Conservation (phyloP, 805 yeast species). For the Saccharomycopsis javanensis region DNA sequence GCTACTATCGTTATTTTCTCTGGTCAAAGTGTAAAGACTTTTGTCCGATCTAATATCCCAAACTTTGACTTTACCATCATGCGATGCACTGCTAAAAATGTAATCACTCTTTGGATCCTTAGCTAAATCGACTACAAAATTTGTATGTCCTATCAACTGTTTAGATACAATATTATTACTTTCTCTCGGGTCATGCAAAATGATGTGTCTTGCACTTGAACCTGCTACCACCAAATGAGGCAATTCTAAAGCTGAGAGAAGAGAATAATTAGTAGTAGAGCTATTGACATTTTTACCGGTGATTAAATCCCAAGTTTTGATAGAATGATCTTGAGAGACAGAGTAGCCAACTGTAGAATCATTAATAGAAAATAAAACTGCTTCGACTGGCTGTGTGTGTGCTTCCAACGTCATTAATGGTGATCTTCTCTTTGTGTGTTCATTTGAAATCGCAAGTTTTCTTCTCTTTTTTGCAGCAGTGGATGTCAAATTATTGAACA, state of each 20-base stretch:
- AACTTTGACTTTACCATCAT: conserved; percentile 88
- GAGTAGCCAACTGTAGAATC: conserved; percentile 85
- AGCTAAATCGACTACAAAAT: conserved; percentile 75
- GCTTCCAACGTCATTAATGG: conserved; percentile 64
- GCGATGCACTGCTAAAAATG: conserved; percentile 85
- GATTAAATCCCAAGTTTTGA: conserved; percentile 93
- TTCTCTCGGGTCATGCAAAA: conserved; percentile 82
- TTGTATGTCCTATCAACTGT: conserved; percentile 81
- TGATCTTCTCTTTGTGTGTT: conserved; percentile 68
- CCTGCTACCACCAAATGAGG: conserved; percentile 79
- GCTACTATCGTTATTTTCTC: conserved; percentile 43
- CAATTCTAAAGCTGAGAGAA: conserved; percentile 64
- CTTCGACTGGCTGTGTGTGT: conserved; percentile 83
- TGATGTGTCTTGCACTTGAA: conserved; percentile 96
- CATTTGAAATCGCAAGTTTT: conserved; percentile 67
- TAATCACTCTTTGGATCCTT: conserved; percentile 70
- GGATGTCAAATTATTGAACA: conserved; percentile 43
- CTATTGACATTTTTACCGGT: conserved; percentile 82
- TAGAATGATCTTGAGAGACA: conserved; percentile 90
- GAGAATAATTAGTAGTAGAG: conserved; percentile 74
- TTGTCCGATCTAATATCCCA: conserved; percentile 92
- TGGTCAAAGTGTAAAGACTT: conserved; percentile 70
- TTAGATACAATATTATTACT: conserved; percentile 49
- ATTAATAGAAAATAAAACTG: conserved; percentile 57
- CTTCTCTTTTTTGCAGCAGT: conserved; percentile 85